Evolutionary conservation across 495 filamentous ascomycete species (phyloP), one percentile per base, ranked within the genome.

Genomic region (Neurospora pannonica): DNA sequence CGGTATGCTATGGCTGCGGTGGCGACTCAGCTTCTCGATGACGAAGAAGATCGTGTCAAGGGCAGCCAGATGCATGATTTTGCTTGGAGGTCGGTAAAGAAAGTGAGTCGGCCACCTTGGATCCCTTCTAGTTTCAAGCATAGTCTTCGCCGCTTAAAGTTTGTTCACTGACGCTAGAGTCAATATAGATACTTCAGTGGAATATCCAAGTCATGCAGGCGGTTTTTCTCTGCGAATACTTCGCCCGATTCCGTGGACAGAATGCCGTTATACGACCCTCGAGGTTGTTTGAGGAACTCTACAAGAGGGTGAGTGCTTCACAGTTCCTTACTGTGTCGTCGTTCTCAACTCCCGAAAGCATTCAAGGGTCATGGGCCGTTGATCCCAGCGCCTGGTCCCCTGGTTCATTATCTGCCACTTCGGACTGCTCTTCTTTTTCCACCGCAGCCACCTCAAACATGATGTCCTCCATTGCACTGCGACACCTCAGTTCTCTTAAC

Each of bases 191-290:
- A 40, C 76, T 81, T 17, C 80, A 82, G 71, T 87, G 85, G 85
- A 83, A 77, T 79, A 78, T 87, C 39, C 80, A 84, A 71, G 81
- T 83, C 74, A 87, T 88, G 86, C 87, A 88, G 80, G 81, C 86
- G 43, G 87, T 88, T 74, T 81, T 89, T 48, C 81, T 89, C 24
- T 87, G 85, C 77, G 87, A 89, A 76, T 81, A 86, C 74, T 89
- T 87, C 74, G 81, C 83, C 48, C 83, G 84, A 70, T 88, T 88
- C 78, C 83, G 87, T 67, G 87, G 86, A 75, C 82, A 83, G 70
- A 86, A 84, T 78, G 83, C 80, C 38, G 76, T 79, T 67, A 81
- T 83, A 71, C 76, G 75, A 71, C 73, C 84, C 71, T 88, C 87
- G 72, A 81, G 83, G 74, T 79, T 79, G 73, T 88, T 89, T 80